Base-by-base conservation (phyloP, 2,329 filamentous ascomycete species). In the Ophiocordyceps camponoti-rufipedis region DNA sequence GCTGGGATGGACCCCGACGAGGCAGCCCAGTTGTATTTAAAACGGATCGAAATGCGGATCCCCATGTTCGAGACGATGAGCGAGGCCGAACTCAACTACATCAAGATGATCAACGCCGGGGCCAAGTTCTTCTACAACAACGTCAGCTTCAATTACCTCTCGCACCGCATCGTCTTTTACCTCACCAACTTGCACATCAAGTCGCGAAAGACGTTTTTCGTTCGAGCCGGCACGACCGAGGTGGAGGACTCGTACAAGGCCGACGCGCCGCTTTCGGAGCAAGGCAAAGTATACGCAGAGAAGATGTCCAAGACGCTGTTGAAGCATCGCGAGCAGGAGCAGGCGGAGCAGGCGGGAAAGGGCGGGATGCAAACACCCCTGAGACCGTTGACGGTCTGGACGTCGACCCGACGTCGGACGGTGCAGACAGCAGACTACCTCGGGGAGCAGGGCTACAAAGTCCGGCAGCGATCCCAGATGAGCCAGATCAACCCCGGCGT, bases 101-200 rank as follows among this genome's bases (percentile, higher is more conserved):
- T 98, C 66, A 95, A 94, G 68, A 95, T 98, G 89, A 94, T 96
- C 60, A 98, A 98, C 54, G 91, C 91, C 8, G 91, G 91, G 41
- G 79, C 89, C 57, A 80, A 86, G 53, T 82, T 98, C 57, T 82
- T 89, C 54, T 89, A 96, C 63, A 98, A 98, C 67, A 95, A 96
- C 53, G 85, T 91, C 59, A 88, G 82, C 57, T 96, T 98, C 62
- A 89, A 88, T 54, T 98, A 98, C 58, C 74, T 98, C 31, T 94
- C 88, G 1, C 88, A 98, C 60, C 80, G 91, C 49, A 98, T 98
- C 52, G 89, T 98, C 46, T 98, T 98, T 64, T 98, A 96, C 62
- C 77, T 98, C 42, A 85, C 94, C 57, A 98, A 98, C 57, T 71
- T 96, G 23, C 91, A 98, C 62, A 95, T 95, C 69, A 96, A 98